Evolutionary conservation across 2,329 filamentous ascomycete genomes (phyloP), one percentile per base, ranked within the genome.

Genomic region (Macrophomina pseudophaseolina): DNA sequence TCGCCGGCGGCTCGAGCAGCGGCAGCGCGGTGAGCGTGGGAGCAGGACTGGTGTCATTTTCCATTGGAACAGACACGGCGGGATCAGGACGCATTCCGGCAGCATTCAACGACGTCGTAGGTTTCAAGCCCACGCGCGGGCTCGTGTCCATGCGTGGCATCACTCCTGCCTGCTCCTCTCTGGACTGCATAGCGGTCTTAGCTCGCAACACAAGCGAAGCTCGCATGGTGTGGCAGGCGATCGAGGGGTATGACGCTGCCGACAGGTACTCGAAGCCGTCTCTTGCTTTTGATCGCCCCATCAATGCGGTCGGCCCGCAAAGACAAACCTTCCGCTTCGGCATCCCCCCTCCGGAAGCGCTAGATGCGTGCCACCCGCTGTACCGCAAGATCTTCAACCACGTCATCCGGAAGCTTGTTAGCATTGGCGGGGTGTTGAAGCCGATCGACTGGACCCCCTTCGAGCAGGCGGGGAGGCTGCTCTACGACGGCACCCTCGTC

Each of bases 401-500:
- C 32, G 70, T 74, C 1, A 60, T 77, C 14, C 67, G 70, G 23
- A 71, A 60, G 64, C 64, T 77, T 16, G 74, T 75, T 52, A 69
- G 66, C 23, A 69, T 77, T 4, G 75, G 74, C 5, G 74, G 75
- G 5, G 48, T 71, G 2, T 69, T 77, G 8, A 74, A 68, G 12
- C 74, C 74, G 8, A 73, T 76, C 33, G 72, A 76, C 66, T 77
- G 74, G 74, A 66, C 72, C 0, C 75, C 75, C 1, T 84, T 88
- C 46, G 82, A 86, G 65, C 79, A 81, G 59, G 85, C 84, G 4
- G 85, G 83, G 2, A 76, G 82, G 59, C 77, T 88, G 2, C 76
- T 88, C 0, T 88, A 88, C 71, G 82, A 85, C 28, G 86, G 86
- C 0, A 83, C 85, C 0, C 84, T 87, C 73, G 84, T 88, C 1